These are phyloP conservation scores for Mortierella sp. DNA, from an alignment of 371 early-diverging fungal species.

Conservation along the genomic window DNA sequence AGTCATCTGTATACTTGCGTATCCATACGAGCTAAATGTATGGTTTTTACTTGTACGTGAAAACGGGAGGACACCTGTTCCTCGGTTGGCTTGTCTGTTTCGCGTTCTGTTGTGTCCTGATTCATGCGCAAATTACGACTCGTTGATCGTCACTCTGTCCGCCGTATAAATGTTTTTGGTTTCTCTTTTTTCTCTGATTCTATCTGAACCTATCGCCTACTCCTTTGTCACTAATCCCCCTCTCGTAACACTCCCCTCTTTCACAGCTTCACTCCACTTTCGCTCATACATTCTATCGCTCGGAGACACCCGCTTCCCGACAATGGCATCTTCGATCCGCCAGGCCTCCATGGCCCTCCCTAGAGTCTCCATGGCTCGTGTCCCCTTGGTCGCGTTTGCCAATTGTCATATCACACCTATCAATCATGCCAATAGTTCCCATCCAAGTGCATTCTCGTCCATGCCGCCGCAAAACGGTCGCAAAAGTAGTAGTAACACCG, in stretches of 20 bases:
- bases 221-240: not conserved
- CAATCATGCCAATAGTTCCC: slow-evolving; percentile 8
- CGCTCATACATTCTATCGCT: not conserved
- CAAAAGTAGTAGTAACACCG: not conserved
- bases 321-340: slow-evolving; percentile 35
- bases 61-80: too few relatives aligned
- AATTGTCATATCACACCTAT: slow-evolving; percentile 8
- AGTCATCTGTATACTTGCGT: too few relatives aligned
- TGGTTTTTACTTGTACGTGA: too few relatives aligned
- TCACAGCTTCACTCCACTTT: not conserved
- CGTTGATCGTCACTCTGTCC: too few relatives aligned
- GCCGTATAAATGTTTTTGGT: too few relatives aligned
- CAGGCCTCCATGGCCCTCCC: slow-evolving; percentile 24
- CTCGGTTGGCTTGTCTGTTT: not conserved
- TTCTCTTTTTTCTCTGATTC: too few relatives aligned
- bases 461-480: slow-evolving; percentile 8
- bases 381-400: slow-evolving; percentile 37
- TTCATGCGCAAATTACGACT: too few relatives aligned
- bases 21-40: too few relatives aligned
- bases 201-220: not conserved
- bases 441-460: slow-evolving; percentile 36
- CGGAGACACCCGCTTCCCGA: not conserved
- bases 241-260: not conserved
- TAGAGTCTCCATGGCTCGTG: slow-evolving; percentile 40
- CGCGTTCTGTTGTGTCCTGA: not conserved